Conservation (phyloP, 1,139 yeast species). For the Saccharomyces hybrid region DNA sequence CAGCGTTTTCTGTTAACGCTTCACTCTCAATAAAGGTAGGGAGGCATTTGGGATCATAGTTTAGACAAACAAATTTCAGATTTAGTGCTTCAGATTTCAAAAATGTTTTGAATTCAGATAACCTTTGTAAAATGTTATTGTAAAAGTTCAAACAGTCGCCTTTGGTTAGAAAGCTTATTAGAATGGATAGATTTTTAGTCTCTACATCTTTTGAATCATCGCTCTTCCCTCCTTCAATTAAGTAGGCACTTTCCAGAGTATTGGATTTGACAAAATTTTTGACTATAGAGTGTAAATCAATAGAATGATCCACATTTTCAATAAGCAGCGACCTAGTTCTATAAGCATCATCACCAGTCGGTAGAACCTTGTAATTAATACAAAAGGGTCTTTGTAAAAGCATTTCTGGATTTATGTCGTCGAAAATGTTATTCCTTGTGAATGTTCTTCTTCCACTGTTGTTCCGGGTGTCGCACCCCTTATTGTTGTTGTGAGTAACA, state of each 20-base stretch:
- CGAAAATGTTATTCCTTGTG: conserved; percentile 4
- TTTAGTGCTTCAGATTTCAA: conserved; percentile 39
- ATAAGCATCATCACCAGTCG: conserved; percentile 29
- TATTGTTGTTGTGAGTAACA: background rate
- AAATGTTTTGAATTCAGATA: conserved; percentile 37
- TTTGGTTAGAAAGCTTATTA: conserved; percentile 37
- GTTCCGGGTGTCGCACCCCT: conserved; percentile 1
- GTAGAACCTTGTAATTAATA: conserved; percentile 23
- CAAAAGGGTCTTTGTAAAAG: conserved; percentile 17
- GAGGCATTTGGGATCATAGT: conserved; percentile 30
- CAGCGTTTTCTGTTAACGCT: conserved; percentile 47
- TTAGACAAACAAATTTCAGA: conserved; percentile 63
- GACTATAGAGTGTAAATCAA: conserved; percentile 22
- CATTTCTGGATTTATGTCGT: conserved; percentile 21
- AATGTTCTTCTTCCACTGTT: conserved; percentile 1
- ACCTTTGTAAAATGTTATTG: conserved; percentile 37
- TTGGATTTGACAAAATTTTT: conserved; percentile 32
- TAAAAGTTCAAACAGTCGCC: conserved; percentile 42
- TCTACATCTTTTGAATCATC: conserved; percentile 6
- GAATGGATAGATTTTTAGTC: conserved; percentile 16
- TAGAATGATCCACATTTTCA: conserved; percentile 24
- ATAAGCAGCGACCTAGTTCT: conserved; percentile 27
- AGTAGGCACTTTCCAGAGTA: conserved; percentile 37
- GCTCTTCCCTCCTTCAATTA: conserved; percentile 21
- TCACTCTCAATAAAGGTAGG: background rate